Conservation (phyloP, 2,329 filamentous ascomycete species). For the Pleoardoris graminearum region DNA sequence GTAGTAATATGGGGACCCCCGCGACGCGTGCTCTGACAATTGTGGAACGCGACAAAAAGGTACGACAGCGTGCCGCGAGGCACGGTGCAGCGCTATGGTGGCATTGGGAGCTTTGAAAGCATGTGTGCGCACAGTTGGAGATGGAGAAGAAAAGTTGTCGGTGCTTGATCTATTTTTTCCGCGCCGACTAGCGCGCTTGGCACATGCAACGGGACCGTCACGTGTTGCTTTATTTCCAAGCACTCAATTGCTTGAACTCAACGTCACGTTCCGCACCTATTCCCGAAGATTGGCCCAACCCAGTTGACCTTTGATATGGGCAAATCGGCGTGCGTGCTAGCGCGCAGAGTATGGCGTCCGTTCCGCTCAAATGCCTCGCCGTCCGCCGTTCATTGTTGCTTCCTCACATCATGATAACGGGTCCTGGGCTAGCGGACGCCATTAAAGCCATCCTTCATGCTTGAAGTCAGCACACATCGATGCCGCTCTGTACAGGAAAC, state of each 20-base stretch:
- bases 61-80: not conserved
- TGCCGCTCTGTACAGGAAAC: too few relatives aligned
- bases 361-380: too few relatives aligned
- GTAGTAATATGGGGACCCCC: conserved; percentile 8
- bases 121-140: not conserved
- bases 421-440: too few relatives aligned
- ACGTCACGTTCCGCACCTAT: not conserved
- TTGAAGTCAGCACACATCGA: too few relatives aligned
- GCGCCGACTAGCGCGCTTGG: conserved; percentile 10
- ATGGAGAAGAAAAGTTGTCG: conserved; percentile 20
- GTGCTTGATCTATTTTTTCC: conserved; percentile 27
- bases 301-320: too few relatives aligned
- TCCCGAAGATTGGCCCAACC: too few relatives aligned
- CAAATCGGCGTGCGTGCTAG: too few relatives aligned
- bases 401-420: too few relatives aligned
- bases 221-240: too few relatives aligned
- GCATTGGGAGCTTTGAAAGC: not conserved
- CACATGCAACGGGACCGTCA: not conserved
- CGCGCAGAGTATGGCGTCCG: too few relatives aligned
- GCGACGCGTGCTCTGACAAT: not conserved
- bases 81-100: not conserved
- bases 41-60: not conserved
- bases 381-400: too few relatives aligned
- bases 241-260: not conserved
- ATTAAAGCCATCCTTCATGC: too few relatives aligned